These are phyloP conservation scores for Canna indica DNA, from an alignment of 176 grass and related monocot genomes.

Conservation along the genomic window DNA sequence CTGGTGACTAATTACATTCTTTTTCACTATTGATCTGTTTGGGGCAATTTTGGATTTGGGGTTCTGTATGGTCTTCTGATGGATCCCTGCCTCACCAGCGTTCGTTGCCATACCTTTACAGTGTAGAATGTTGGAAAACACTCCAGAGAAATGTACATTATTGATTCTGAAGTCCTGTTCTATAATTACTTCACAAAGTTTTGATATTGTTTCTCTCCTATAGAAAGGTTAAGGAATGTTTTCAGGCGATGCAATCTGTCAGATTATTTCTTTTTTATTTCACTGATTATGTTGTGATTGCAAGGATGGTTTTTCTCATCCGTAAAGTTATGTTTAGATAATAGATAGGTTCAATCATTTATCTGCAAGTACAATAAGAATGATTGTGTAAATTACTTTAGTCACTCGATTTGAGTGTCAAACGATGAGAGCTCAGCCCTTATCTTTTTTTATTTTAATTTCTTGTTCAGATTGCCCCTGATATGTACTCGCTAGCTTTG, in stretches of 20 bases:
- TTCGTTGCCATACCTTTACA: not conserved
- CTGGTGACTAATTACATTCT: not conserved
- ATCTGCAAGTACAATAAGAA: not conserved
- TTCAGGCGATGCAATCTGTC: too few species aligned
- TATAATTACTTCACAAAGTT: not conserved
- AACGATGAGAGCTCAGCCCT: not conserved
- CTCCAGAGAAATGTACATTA: not conserved
- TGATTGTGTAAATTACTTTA: not conserved
- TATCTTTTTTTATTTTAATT: too few species aligned
- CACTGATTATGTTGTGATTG: not conserved
- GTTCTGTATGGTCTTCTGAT: not conserved
- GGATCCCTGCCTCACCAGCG: not conserved
- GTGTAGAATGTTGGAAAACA: not conserved
- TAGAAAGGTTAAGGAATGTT: too few species aligned
- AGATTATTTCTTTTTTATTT: too few species aligned
- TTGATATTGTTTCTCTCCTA: not conserved
- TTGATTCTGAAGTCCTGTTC: not conserved
- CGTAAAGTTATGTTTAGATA: not conserved
- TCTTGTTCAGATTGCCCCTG: too few species aligned
- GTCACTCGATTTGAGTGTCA: not conserved
- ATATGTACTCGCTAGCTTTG: too few species aligned
- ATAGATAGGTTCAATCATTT: not conserved
- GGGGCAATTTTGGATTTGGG: not conserved
- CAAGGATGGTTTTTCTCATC: not conserved
- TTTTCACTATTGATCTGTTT: not conserved